Evolutionary conservation across 2,329 filamentous ascomycete species (phyloP), one percentile per base, ranked within the genome.

Genomic region (Setomelanomma holmii): DNA sequence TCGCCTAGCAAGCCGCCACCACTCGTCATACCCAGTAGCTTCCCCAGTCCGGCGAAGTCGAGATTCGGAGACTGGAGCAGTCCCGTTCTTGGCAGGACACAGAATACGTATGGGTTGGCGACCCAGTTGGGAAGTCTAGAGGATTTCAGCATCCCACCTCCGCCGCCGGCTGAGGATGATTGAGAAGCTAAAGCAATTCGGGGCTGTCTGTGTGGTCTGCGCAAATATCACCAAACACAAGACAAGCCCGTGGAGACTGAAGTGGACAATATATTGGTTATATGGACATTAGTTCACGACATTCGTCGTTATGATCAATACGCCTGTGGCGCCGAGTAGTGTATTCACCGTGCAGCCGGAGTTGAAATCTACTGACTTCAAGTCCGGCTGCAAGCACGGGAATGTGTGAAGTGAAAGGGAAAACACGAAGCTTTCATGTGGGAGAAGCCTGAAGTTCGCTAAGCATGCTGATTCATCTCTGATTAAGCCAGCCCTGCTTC

Each of bases 21-120:
- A 4, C 48, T 73, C 5, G 58, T 72, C 20, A 73, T 74, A 40
- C 71, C 71, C 2, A 67, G 63, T 5, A 73, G 70, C 51, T 71
- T 71, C 36, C 69, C 69, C 0, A 74, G 67, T 39, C 70, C 69
- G 1, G 55, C 61, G 2, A 64, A 56, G 33, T 42, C 51, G 1
- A 49, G 46, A 3, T 45, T 55, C 44, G 64, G 60, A 14, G 60
- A 54, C 0, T 69, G 66, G 66, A 67, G 63, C 55, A 72, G 68
- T 52, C 68, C 64, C 1, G 24, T 67, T 5, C 19, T 48, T 19
- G 53, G 44, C 3, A 47, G 42, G 42, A 58, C 56, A 34, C 51
- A 65, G 23, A 51, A 51, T 17, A 41, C 17, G 16, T 55, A 45
- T 41, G 53, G 24, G 4, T 36, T 16, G 53, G 51, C 14, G 62